Evolutionary conservation across 257 asterid species (phyloP), one percentile per base, ranked within the genome.

Genomic region (Solanum clarkiae): DNA sequence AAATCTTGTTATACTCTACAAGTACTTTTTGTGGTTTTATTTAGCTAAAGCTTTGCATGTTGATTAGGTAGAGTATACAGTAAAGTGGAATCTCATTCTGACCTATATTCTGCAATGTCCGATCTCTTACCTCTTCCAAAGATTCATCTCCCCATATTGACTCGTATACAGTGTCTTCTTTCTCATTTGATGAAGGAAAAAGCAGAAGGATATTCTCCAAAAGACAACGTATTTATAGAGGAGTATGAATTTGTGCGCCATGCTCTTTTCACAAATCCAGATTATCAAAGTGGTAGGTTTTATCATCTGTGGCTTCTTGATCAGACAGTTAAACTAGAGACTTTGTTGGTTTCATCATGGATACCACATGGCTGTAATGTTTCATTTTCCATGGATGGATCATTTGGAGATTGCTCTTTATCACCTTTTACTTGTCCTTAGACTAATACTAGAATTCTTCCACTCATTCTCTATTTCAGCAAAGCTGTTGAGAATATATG

Each of bases 201-300:
- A 84, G 96, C 65, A 79, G 84, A 91, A 80, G 94, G 93, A 74
- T 93, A 86, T 84, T 82, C 45, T 68, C 90, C 90, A 29, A 93
- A 91, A 87, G 96, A 92, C 89, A 89, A 82, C 62, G 92, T 93
- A 75, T 87, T 97, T 88, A 90, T 74, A 65, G 96, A 93, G 86
- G 99, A 97, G 88, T 92, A 86, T 63, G 95, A 93, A 70, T 93
- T 95, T 88, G 98, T 97, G 60, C 96, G 93, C 49, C 88, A 87
- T 88, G 98, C 99, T 86, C 94, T 97, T 88, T 97, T 95, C 88
- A 97, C 98, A 49, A 98, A 94, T 88, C 98, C 98, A 62, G 98
- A 94, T 91, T 98, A 95, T 93, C 99, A 97, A 90, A 95, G 98
- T 91, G 98, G 98, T 87, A 94, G 99, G 99, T 95, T 97, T 91